Evolutionary conservation across 371 early-diverging fungal species (phyloP).

Genomic region (Mortierella sp.): DNA sequence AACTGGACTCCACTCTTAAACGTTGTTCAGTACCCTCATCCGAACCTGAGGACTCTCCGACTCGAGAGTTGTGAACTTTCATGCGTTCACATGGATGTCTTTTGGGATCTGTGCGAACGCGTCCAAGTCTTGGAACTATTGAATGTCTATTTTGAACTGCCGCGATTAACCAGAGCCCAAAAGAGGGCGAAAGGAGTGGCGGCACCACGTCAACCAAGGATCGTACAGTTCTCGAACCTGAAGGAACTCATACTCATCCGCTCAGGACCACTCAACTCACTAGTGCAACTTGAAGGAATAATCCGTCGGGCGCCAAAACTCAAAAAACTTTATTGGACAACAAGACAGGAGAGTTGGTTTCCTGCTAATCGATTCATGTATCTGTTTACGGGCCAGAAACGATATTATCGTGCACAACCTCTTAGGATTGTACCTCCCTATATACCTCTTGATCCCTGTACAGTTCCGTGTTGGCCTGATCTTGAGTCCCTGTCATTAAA

Average conservation of each 20-base stretch:
- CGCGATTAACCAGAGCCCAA: not conserved
- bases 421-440: not conserved
- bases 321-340: not conserved
- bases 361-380: not conserved
- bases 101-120: conserved; percentile 21
- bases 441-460: not conserved
- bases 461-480: conserved; percentile 5
- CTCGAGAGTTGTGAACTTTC: not conserved
- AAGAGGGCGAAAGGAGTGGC: not conserved
- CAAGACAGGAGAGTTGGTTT: not conserved
- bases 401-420: not conserved
- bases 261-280: not conserved
- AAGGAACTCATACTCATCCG: not conserved
- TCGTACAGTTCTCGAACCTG: not conserved
- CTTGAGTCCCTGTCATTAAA: not conserved
- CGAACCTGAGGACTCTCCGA: not conserved
- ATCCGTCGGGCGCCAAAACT: not conserved
- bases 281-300: not conserved
- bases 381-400: not conserved
- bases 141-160: conserved; percentile 9
- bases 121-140: conserved; percentile 8
- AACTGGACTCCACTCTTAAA: not conserved
- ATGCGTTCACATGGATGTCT: conserved; percentile 1
- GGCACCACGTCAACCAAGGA: not conserved
- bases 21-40: not conserved